Base-by-base conservation (phyloP, 1,284 basidiomycete species). In the Psilocybe mexicana region DNA sequence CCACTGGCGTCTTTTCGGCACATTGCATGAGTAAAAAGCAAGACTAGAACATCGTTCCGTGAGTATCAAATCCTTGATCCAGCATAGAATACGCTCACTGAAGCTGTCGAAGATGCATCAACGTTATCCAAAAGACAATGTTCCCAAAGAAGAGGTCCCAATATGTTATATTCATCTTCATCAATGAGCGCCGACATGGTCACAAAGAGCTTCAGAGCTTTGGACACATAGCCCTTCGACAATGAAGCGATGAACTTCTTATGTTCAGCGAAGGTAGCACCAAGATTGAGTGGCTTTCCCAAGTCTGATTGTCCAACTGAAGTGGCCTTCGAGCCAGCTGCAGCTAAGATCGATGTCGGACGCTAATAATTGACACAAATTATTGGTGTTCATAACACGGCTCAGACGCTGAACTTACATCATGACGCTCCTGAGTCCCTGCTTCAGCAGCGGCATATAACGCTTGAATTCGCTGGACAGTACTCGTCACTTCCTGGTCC, bases 11-110 rank as follows among this genome's bases (percentile, higher is more conserved):
- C 69, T 82, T 88, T 69, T 91, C 88, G 0, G 86, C 86, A 63
- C 82, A 84, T 70, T 87, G 86, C 86, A 90, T 90, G 36, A 85
- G 63, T 28, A 90, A 70, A 65, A 87, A 90, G 59, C 81, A 85
- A 7, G 83, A 78, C 88, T 90, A 47, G 14, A 52, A 57, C 23
- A 10, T 5, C 18, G n/a, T 7, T 36, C 28, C 6, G 45, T 28
- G 3, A 40, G 23, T 10, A 35, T 14, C 3, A 24, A 35, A 36
- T 26, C 4, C 18, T n/a, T 28, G 23, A 54, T 26, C 1, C 6
- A 28, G 11, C 2, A 24, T 73, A 82, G 18, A 18, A 18, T 18
- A 18, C 18, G 18, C 18, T 55, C 60, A 88, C 87, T 25, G 85
- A 76, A 53, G 79, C 74, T n/a, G 81, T 73, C 6, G 79, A 66